These are phyloP conservation scores for Arachis monticola DNA, from an alignment of 331 rosid species.

Conservation along the genomic window DNA sequence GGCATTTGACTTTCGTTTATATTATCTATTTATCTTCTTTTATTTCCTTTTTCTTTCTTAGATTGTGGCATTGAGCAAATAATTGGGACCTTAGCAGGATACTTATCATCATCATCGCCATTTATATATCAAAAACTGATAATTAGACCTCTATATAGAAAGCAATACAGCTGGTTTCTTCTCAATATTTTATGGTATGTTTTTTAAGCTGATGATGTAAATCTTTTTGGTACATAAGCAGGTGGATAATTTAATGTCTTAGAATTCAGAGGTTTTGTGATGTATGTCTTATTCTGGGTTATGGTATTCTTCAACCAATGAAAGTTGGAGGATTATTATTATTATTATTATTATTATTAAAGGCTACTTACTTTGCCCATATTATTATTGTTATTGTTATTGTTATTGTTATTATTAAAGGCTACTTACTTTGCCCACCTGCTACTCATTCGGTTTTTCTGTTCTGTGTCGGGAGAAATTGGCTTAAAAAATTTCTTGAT, in stretches of 20 bases:
- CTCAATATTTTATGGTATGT: conserved; percentile 4
- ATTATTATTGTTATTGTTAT: too few relatives aligned
- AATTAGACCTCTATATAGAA: conserved; percentile 19
- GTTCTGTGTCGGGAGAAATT: background rate
- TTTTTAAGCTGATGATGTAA: conserved; percentile 10
- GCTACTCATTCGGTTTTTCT: background rate
- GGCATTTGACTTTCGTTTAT: background rate
- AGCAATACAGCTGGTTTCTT: conserved; percentile 1
- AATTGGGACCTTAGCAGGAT: background rate
- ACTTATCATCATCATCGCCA: background rate
- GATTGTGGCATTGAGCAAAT: conserved; percentile 27
- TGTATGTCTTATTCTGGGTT: background rate
- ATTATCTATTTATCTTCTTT: background rate
- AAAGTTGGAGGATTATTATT: background rate
- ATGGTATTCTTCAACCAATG: background rate
- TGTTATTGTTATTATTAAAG: background rate
- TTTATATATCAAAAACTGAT: conserved; percentile 17
- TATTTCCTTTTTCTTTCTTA: background rate
- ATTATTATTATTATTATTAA: background rate
- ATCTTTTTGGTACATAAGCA: background rate
- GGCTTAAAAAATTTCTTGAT: background rate
- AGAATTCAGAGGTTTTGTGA: conserved; percentile 10
- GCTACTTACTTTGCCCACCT: background rate
- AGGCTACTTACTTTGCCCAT: background rate
- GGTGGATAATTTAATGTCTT: conserved; percentile 13